phyloP scores from a whole-genome alignment of 139 green algal species.

The Tetradesmus obliquus region DNA sequence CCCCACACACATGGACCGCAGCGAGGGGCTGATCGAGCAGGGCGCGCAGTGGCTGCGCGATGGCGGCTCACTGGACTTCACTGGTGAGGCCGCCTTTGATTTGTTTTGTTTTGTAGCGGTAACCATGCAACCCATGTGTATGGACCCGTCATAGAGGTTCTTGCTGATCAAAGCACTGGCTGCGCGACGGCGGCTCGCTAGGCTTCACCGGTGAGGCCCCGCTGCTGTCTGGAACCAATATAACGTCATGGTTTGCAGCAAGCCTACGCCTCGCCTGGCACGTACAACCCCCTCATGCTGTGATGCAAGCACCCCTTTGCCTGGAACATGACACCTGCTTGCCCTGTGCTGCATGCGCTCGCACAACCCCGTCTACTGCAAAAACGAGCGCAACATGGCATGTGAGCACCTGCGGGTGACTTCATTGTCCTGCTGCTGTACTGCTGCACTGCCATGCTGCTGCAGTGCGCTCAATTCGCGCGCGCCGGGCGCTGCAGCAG shows the following conservation, averaged over 20 bases:
- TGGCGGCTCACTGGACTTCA: slow-evolving; percentile 31
- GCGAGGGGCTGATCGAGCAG: slow-evolving; percentile 26
- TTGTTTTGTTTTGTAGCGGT: neutral
- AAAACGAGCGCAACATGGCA: too few relatives aligned
- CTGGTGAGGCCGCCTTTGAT: neutral
- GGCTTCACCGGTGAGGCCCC: slow-evolving; percentile 14
- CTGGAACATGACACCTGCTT: neutral
- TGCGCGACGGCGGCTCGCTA: neutral
- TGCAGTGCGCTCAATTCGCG: slow-evolving; percentile 22
- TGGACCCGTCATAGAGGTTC: neutral
- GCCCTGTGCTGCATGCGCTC: neutral
- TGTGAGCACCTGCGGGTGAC: neutral
- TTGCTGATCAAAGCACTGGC: neutral
- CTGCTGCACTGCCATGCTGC: neutral
- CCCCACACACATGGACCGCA: slow-evolving; percentile 32
- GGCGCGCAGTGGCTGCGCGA: slow-evolving; percentile 3
- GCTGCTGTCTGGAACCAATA: too few relatives aligned
- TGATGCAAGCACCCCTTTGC: too few relatives aligned
- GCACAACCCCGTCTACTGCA: neutral
- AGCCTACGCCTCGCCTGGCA: too few relatives aligned
- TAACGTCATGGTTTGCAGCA: too few relatives aligned
- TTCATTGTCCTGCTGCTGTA: neutral
- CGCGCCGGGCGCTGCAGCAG: slow-evolving; percentile 28
- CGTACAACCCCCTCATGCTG: too few relatives aligned
- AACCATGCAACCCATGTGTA: neutral